A percentile compares a stretch with the other conserved stretches of the same genome.
Evolutionary conservation across 2,329 filamentous ascomycete species (phyloP).

Genomic region (Neonectria hederae): DNA sequence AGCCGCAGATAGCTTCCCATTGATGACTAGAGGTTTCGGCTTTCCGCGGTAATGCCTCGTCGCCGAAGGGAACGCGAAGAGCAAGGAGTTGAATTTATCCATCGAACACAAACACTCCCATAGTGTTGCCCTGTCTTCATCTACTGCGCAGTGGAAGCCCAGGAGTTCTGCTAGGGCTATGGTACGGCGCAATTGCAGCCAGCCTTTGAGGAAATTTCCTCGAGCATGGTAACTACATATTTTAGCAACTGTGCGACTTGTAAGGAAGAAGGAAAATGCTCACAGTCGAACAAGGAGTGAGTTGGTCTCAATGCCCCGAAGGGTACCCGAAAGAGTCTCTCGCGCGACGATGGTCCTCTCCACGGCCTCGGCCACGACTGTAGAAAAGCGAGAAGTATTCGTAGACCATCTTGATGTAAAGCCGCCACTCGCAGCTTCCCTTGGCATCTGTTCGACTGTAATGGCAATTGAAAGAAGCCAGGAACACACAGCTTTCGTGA

Average conservation of each 20-base stretch:
- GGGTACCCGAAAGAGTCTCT: not conserved
- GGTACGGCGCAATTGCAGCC: not conserved
- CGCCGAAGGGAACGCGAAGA: not conserved
- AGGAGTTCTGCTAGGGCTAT: not conserved
- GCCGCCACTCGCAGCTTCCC: not conserved
- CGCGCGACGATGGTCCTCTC: not conserved
- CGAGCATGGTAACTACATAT: not conserved
- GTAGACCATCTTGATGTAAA: not conserved
- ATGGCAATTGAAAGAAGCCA: not conserved
- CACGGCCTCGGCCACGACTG: not conserved
- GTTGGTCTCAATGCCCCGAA: not conserved
- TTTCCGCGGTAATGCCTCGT: not conserved
- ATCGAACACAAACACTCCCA: conserved; percentile 1
- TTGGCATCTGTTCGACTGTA: not conserved
- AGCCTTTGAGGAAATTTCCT: conserved; percentile 1
- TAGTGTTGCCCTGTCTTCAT: not conserved
- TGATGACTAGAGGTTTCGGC: not conserved
- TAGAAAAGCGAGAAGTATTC: not conserved
- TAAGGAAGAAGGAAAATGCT: not conserved
- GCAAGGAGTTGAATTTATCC: not conserved
- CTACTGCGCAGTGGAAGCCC: not conserved
- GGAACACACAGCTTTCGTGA: not conserved
- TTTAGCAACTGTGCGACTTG: not conserved
- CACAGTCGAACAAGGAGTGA: conserved; percentile 1
- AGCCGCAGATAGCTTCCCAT: not conserved